Percentiles rank a stretch among this genome's conserved stretches.
Evolutionary conservation across 2,329 filamentous ascomycete genomes (phyloP).

Genomic region (Grosmannia serpens): DNA sequence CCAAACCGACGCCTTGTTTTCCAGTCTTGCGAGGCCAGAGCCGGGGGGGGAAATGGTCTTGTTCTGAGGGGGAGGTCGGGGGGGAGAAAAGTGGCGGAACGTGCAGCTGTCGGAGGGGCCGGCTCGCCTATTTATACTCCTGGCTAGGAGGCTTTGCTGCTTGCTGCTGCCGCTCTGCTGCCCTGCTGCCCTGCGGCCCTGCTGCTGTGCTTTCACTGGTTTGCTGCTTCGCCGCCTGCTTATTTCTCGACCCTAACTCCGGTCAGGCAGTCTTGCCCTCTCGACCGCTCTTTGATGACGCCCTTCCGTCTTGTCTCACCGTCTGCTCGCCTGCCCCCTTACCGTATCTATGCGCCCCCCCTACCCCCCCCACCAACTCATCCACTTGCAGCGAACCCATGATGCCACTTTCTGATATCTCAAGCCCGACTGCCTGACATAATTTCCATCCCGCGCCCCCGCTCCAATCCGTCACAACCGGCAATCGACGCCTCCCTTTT

Average conservation of each 20-base stretch:
- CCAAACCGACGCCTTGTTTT: not conserved
- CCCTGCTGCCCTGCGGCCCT: not conserved
- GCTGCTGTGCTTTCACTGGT: no score
- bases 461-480: not conserved
- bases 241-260: no score
- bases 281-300: not conserved
- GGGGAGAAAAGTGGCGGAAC: not conserved
- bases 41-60: not conserved
- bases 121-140: constrained; percentile 24
- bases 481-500: not conserved
- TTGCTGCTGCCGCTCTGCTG: not conserved
- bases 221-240: no score
- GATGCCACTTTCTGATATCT: no score
- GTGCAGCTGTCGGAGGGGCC: not conserved
- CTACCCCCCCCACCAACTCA: not conserved
- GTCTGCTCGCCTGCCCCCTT: not conserved
- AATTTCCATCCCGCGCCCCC: no score
- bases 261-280: not conserved
- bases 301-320: not conserved
- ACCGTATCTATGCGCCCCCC: not conserved
- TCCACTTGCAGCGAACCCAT: no score
- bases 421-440: no score
- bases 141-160: not conserved
- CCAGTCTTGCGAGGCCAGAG: not conserved
- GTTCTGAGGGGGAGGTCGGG: not conserved